These are phyloP conservation scores for Russula earlei DNA, from an alignment of 768 basidiomycete genomes.

Conservation along the genomic window DNA sequence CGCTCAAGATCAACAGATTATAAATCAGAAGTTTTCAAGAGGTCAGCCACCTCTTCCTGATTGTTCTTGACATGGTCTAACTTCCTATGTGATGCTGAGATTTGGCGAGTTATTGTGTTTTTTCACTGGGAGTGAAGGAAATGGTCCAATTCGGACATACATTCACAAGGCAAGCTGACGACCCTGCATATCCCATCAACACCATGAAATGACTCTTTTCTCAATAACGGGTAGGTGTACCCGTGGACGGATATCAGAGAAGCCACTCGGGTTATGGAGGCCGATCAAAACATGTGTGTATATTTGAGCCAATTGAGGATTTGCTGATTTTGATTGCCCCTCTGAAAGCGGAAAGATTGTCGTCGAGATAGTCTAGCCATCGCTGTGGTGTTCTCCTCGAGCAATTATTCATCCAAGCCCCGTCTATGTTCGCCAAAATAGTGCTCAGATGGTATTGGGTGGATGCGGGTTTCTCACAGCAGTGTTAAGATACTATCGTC, in stretches of 20 bases:
- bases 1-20: constrained; percentile 67
- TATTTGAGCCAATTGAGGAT: background rate
- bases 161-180: constrained; percentile 57
- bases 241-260: constrained; percentile 69
- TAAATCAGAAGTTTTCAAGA: constrained; percentile 59
- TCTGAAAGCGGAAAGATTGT: constrained; percentile 24
- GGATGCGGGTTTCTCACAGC: too few species aligned
- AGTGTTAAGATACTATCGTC: too few species aligned
- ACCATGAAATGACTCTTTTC: background rate
- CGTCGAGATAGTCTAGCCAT: constrained; percentile 19
- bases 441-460: too few species aligned
- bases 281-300: constrained; percentile 46
- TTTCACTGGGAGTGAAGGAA: constrained; percentile 40
- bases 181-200: background rate
- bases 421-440: too few species aligned
- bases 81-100: constrained; percentile 29
- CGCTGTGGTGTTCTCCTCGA: too few species aligned
- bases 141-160: constrained; percentile 58
- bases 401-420: too few species aligned
- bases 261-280: constrained; percentile 81
- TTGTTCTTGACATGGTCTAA: background rate
- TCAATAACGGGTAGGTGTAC: constrained; percentile 47
- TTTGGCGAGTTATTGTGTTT: constrained; percentile 46
- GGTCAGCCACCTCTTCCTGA: constrained; percentile 29
- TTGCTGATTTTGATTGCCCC: background rate